phyloP scores from a whole-genome alignment of 805 yeast species.

The Ogataea saltuana region DNA sequence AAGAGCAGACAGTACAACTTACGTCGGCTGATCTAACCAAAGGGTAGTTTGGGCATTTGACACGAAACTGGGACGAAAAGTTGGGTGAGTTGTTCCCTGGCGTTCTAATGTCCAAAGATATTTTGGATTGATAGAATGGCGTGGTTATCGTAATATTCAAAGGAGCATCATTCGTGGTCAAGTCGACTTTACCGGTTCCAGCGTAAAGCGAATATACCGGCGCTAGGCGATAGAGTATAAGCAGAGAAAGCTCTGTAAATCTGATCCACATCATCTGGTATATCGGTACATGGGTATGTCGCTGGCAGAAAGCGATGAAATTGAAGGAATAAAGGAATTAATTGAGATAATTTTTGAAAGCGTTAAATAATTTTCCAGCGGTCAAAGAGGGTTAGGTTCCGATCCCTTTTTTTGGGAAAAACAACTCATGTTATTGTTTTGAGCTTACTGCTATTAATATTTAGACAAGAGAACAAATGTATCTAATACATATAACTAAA shows the following conservation, averaged over 20 bases:
- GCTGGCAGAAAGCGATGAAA: no score
- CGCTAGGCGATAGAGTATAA: background rate
- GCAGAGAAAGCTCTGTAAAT: background rate
- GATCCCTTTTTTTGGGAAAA: no score
- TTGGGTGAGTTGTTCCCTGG: background rate
- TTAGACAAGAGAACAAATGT: slow-evolving; percentile 2
- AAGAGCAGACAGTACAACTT: background rate
- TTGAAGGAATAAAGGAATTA: no score
- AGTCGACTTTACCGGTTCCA: background rate
- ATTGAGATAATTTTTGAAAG: no score
- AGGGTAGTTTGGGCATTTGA: slow-evolving; percentile 16
- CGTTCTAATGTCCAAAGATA: background rate
- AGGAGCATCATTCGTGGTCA: background rate
- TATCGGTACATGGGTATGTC: background rate
- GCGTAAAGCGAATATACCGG: slow-evolving; percentile 1
- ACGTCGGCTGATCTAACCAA: slow-evolving; percentile 15
- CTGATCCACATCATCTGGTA: background rate
- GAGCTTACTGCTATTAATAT: no score
- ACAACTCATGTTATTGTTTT: no score
- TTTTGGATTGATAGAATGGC: background rate
- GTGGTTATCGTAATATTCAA: slow-evolving; percentile 1
- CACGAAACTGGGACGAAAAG: slow-evolving; percentile 5
- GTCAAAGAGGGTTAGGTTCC: no score
- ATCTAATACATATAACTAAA: slow-evolving; percentile 8
- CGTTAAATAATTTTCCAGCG: no score